Conservation (phyloP, 805 yeast species). For the Debaryomyces hansenii region DNA sequence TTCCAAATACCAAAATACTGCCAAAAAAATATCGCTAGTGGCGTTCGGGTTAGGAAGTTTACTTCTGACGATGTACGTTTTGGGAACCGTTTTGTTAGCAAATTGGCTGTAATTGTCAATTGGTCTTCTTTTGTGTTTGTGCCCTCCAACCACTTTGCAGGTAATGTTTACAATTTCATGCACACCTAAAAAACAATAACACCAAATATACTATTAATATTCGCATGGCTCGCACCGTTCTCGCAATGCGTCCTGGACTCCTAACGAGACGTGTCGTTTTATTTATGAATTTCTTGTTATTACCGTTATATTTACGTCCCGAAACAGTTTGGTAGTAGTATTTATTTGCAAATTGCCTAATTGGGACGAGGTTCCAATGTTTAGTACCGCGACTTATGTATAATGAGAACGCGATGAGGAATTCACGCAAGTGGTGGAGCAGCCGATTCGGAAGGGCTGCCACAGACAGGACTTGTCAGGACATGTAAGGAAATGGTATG, state of each 20-base stretch:
- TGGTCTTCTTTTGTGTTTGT: neutral
- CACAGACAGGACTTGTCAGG: too few species aligned
- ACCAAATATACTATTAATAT: neutral
- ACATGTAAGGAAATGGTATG: too few species aligned
- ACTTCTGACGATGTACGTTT: neutral
- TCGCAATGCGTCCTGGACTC: too few species aligned
- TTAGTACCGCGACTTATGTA: neutral
- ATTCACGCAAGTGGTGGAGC: neutral
- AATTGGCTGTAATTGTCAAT: neutral
- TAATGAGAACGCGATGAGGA: neutral
- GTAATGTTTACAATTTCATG: neutral
- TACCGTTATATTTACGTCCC: neutral
- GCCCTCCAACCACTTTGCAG: neutral
- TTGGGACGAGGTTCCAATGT: neutral
- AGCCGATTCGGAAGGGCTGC: too few species aligned
- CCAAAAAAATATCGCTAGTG: neutral
- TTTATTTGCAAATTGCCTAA: constrained; percentile 1
- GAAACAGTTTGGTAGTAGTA: neutral
- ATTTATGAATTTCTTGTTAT: neutral
- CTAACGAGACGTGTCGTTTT: constrained; percentile 1
- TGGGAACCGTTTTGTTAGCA: neutral
- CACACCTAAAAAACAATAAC: neutral
- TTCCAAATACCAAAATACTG: neutral
- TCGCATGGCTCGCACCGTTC: too few species aligned
- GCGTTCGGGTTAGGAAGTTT: neutral